phyloP scores from a whole-genome alignment of 78 protist genomes.

The Dictyostelium discoideum region dicty_2.7 NC_007089.4:407501-408000 shows the following conservation, averaged over 20 bases:
- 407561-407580: conserved; percentile 38
- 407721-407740: neutral
- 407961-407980: conserved; percentile 80
- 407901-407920: conserved; percentile 80
- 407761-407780: conserved; percentile 66
- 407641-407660: conserved; percentile 31
- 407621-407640: conserved; percentile 60
- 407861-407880: conserved; percentile 59
- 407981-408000: conserved; percentile 84
- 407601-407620: conserved; percentile 14
- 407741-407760: conserved; percentile 13
- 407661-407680: neutral
- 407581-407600: conserved; percentile 70
- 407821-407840: neutral
- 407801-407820: conserved; percentile 14
- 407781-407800: conserved; percentile 39
- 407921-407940: conserved; percentile 80
- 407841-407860: conserved; percentile 14
- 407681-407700: conserved; percentile 23
- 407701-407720: conserved; percentile 53
- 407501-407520: neutral
- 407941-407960: conserved; percentile 78
- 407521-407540: neutral
- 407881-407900: conserved; percentile 87
- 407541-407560: neutral